A percentile compares a stretch with the other conserved stretches of the same genome.
Evolutionary conservation across 768 basidiomycete genomes (phyloP).

Genomic region (Porphyrellus cyaneotinctus): DNA sequence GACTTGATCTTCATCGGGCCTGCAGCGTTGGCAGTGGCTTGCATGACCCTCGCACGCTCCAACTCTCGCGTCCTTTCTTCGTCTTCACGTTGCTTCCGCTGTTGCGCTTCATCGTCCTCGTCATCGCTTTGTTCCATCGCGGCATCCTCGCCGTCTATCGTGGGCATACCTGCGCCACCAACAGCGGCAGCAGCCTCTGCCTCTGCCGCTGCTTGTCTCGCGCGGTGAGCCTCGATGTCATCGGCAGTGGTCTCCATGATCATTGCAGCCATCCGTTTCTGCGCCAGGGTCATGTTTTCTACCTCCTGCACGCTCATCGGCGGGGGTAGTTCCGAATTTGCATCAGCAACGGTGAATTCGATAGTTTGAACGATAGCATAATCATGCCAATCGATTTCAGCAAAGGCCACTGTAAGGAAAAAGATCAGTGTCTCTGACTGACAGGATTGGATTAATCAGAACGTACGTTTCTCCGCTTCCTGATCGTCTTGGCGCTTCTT

Average conservation of each 20-base stretch:
- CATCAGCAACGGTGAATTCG: conserved; percentile 93
- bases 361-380: conserved; percentile 98
- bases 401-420: conserved; percentile 70
- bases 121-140: conserved; percentile 79
- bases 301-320: conserved; percentile 95
- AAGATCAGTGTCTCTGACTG: conserved; percentile 1
- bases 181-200: conserved; percentile 82
- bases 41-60: conserved; percentile 74
- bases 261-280: conserved; percentile 98
- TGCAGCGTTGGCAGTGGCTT: conserved; percentile 70
- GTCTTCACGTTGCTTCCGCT: conserved; percentile 58
- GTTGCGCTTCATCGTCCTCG: conserved; percentile 65
- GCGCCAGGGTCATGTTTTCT: conserved; percentile 92
- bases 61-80: conserved; percentile 67
- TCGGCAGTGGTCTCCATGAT: conserved; percentile 93
- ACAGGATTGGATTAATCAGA: not conserved
- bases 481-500: conserved; percentile 86
- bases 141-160: conserved; percentile 53
- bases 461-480: conserved; percentile 84
- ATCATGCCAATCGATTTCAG: conserved; percentile 99
- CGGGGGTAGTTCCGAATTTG: conserved; percentile 87
- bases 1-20: conserved; percentile 93
- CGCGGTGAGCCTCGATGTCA: conserved; percentile 78
- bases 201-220: conserved; percentile 79
- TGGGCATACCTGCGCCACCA: conserved; percentile 50